These are phyloP conservation scores for Globisporangium rhizosaccharum DNA, from an alignment of 352 stramenopile genomes.

Conservation along the genomic window DNA sequence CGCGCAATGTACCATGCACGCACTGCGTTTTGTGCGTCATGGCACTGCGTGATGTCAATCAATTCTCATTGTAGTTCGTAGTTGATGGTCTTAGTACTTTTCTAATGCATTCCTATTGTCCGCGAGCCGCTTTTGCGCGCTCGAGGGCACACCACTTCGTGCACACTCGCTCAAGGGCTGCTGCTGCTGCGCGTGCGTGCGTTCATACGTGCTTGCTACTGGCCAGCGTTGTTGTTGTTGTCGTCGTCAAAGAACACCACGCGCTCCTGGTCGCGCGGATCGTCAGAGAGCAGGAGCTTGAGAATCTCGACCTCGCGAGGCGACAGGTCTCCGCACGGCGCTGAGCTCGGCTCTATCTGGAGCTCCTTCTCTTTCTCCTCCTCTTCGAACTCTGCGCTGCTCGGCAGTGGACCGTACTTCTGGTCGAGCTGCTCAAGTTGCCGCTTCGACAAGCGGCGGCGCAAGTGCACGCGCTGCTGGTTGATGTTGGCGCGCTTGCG, in stretches of 20 bases:
- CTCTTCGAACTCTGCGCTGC: not conserved
- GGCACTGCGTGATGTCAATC: no score
- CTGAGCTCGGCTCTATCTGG: conserved; percentile 13
- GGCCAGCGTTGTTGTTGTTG: conserved; percentile 2
- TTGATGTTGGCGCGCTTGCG: conserved; percentile 21
- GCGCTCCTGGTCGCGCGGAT: conserved; percentile 3
- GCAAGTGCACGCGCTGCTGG: conserved; percentile 16
- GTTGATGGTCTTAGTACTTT: no score
- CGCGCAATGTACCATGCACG: no score
- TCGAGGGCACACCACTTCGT: not conserved
- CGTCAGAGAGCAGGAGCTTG: conserved; percentile 10
- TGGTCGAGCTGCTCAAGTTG: conserved; percentile 14
- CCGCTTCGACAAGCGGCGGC: conserved; percentile 9
- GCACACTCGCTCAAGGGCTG: not conserved
- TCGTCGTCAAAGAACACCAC: conserved; percentile 1
- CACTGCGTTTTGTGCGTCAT: no score
- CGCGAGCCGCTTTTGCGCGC: no score
- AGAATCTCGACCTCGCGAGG: conserved; percentile 10
- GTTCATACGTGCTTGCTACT: not conserved
- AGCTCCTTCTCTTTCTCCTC: not conserved
- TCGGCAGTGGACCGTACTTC: conserved; percentile 11
- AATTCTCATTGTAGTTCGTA: no score
- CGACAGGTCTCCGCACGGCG: conserved; percentile 10
- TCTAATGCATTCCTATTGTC: no score
- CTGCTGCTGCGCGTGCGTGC: not conserved